Evolutionary conservation across 371 early-diverging fungal species (phyloP), one percentile per base, ranked within the genome.

Genomic region (Lichtheimia corymbifera): DNA sequence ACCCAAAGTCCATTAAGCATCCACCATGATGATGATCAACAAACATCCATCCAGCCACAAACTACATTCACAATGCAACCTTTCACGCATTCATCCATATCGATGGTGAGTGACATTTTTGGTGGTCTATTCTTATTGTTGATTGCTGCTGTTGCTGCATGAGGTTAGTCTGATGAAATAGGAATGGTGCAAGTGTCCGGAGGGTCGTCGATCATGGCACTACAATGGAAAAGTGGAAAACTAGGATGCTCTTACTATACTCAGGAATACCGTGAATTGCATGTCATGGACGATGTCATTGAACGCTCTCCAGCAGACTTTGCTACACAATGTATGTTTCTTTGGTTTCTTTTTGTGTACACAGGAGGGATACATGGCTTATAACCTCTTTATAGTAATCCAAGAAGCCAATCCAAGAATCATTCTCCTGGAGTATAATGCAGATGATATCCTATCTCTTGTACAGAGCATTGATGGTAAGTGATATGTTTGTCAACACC

Each of bases 171-270:
- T 35, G 35, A 35, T 35, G 35, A 35, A 9, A 35, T 6, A 35
- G 35, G 35, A 6, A 9, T 35, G 35, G 11, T 35, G 11, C 35
- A 35, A 35, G 35, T 35, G 1, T 35, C 35, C 35, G 35, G 11
- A 35, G 6, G 35, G 11, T 11, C 54, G 13, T 11, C 74, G 5
- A 72, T 80, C 15, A 60, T 86, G 65, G 84, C 85, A 1, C 45
- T 86, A 15, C 71, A 77, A 15, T 71, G 72, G 59, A 64, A 64
- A 25, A 63, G 65, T 1, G 57, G 72, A n/a, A 72, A 61, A 27
- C 28, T 85, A 13, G 88, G 88, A 7, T 83, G 83, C 42, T 74
- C 83, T 5, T 88, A 82, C 58, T 87, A 81, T 55, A 68, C 67
- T 35, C 67, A 65, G 14, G 61, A 61, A 7, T 59, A 50, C 17